A percentile compares a stretch with the other conserved stretches of the same genome.
phyloP scores from a whole-genome alignment of 1,284 basidiomycete genomes.

The Wallemia hederae region DNA sequence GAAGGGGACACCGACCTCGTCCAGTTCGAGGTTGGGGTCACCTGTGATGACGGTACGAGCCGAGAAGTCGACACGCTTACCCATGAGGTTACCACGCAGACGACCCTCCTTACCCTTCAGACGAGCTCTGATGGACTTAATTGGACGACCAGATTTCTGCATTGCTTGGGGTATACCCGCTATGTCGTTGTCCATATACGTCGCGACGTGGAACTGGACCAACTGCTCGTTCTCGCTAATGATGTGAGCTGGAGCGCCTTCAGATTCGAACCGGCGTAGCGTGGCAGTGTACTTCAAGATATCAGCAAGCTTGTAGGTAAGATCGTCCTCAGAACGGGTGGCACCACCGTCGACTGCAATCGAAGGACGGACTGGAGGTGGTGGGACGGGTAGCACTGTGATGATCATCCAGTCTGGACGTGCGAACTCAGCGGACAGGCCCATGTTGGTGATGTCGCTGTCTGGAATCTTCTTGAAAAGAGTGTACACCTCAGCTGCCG shows the following conservation, averaged over 20 bases:
- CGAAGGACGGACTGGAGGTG: constrained; percentile 88
- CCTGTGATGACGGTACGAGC: constrained; percentile 98
- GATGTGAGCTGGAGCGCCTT: constrained; percentile 86
- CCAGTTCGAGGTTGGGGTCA: constrained; percentile 85
- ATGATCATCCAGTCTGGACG: constrained; percentile 99
- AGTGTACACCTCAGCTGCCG: constrained; percentile 67
- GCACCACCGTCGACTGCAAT: constrained; percentile 88
- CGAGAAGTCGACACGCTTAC: constrained; percentile 97
- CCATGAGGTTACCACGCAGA: constrained; percentile 93
- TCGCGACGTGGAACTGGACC: constrained; percentile 92
- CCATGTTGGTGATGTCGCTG: constrained; percentile 65
- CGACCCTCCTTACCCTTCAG: constrained; percentile 98
- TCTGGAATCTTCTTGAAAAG: constrained; percentile 80
- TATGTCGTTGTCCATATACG: constrained; percentile 99
- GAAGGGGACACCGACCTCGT: constrained; percentile 91
- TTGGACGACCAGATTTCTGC: constrained; percentile 88
- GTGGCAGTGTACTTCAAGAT: constrained; percentile 88
- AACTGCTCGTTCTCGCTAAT: constrained; percentile 89
- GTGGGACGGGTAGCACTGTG: constrained; percentile 88
- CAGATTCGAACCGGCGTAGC: constrained; percentile 74
- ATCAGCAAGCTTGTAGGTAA: constrained; percentile 94
- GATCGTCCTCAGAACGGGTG: constrained; percentile 87
- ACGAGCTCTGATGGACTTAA: constrained; percentile 93
- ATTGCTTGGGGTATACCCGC: constrained; percentile 90
- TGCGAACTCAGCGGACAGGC: constrained; percentile 81